These are phyloP conservation scores for Malus hybrid DNA, from an alignment of 331 rosid genomes.

Conservation along the genomic window DNA sequence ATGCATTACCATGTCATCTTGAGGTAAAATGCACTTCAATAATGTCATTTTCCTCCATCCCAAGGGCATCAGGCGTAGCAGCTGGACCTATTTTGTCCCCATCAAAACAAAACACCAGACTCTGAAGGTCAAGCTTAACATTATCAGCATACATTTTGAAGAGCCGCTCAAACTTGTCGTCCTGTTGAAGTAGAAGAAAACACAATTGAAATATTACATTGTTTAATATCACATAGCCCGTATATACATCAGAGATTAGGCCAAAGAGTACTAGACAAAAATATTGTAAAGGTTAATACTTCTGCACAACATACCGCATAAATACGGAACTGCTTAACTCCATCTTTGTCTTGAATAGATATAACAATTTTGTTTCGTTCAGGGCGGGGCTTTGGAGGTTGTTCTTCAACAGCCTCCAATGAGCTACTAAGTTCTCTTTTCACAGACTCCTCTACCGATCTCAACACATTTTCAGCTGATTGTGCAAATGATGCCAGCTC, in stretches of 20 bases:
- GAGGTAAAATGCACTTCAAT: slow-evolving; percentile 67
- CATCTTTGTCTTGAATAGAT: slow-evolving; percentile 71
- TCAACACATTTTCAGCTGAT: slow-evolving; percentile 48
- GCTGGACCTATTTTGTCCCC: slow-evolving; percentile 65
- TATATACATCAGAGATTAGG: background rate
- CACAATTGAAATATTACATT: background rate
- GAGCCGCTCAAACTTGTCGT: slow-evolving; percentile 79
- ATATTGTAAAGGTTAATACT: background rate
- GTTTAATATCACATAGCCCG: background rate
- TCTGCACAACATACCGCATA: slow-evolving; percentile 43
- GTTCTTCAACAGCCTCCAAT: slow-evolving; percentile 21
- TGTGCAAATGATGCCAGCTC: slow-evolving; percentile 65
- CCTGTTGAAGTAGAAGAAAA: slow-evolving; percentile 37
- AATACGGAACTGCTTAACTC: slow-evolving; percentile 58
- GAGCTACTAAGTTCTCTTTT: slow-evolving; percentile 29
- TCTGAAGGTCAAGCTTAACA: slow-evolving; percentile 45
- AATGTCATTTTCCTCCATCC: slow-evolving; percentile 82
- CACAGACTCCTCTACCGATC: slow-evolving; percentile 52
- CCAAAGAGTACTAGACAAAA: background rate
- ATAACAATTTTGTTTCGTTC: slow-evolving; percentile 67
- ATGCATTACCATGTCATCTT: slow-evolving; percentile 38
- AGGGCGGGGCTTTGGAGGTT: slow-evolving; percentile 27
- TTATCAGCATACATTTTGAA: slow-evolving; percentile 66
- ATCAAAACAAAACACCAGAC: slow-evolving; percentile 62
- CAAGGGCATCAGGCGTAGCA: slow-evolving; percentile 62